Base-by-base conservation (phyloP, 2,329 filamentous ascomycete species). In the Microdochium nivale region DNA sequence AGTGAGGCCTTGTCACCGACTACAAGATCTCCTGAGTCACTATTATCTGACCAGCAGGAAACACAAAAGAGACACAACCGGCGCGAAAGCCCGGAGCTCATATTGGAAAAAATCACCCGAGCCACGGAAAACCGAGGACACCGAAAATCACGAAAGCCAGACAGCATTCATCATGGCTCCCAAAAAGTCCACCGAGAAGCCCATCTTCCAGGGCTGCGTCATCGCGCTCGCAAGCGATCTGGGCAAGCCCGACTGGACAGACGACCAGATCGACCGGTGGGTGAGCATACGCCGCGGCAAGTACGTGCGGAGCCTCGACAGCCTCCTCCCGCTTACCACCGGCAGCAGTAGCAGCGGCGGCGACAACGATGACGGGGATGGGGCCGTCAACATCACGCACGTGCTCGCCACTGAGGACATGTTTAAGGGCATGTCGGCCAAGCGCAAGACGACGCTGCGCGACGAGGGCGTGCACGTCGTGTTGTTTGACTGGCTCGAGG, bases 321-420 rank as follows among this genome's bases (percentile, higher is more conserved):
- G 19, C 14, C 13, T 44, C 40, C 40, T 83, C 62, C n/a, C n/a
- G n/a, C n/a, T n/a, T n/a, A n/a, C n/a, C n/a, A n/a, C n/a, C n/a
- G n/a, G n/a, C n/a, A 67, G 70, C 0, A 63, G 70, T 1, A 68
- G 73, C 0, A 67, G 89, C 19, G 73, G 72, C 25, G 63, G 72
- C 0, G 60, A 40, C 35, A 16, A n/a, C n/a, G n/a, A n/a, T n/a
- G n/a, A n/a, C n/a, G n/a, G n/a, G n/a, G n/a, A n/a, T n/a, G n/a
- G n/a, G n/a, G n/a, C n/a, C n/a, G n/a, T n/a, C n/a, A n/a, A 70
- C 0, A 80, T 86, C 10, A 95, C 90, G 0, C 90, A 95, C 66
- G 70, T 96, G 0, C 75, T 96, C 23, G 80, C 82, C 51, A 81
- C 80, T 0, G 71, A 77, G 49, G 75, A 81, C 32, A 78, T 84